Evolutionary conservation across 2,329 filamentous ascomycete genomes (phyloP).

Genomic region (Decorospora gaudefroyi): DNA sequence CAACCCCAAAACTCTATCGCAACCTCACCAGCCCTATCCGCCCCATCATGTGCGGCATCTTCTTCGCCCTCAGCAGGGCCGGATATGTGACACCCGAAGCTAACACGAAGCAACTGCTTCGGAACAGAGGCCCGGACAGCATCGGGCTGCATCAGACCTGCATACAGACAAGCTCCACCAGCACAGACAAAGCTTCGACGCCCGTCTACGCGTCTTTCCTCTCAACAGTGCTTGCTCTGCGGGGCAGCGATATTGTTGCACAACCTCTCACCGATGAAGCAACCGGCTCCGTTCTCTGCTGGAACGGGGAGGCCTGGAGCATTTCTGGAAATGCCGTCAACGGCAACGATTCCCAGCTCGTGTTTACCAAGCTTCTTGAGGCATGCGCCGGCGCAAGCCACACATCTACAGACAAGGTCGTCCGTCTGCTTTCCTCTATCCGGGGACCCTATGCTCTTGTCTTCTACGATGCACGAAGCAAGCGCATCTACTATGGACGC

Average conservation of each 20-base stretch:
- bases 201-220: slow-evolving; percentile 63
- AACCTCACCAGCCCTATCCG: slow-evolving; percentile 1
- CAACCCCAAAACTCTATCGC: slow-evolving; percentile 19
- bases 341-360: slow-evolving; percentile 76
- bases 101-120: slow-evolving; percentile 33
- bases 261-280: slow-evolving; percentile 71
- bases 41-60: slow-evolving; percentile 54
- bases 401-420: slow-evolving; percentile 17
- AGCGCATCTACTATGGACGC: slow-evolving; percentile 76
- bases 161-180: slow-evolving; percentile 8
- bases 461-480: slow-evolving; percentile 69
- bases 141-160: slow-evolving; percentile 21
- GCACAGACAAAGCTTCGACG: background rate
- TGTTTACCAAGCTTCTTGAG: slow-evolving; percentile 64
- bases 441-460: slow-evolving; percentile 86
- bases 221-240: slow-evolving; percentile 88
- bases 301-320: slow-evolving; percentile 97
- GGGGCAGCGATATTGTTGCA: slow-evolving; percentile 69
- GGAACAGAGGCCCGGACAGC: slow-evolving; percentile 43
- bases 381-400: slow-evolving; percentile 11
- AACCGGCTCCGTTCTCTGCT: slow-evolving; percentile 75
- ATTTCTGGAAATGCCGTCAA: slow-evolving; percentile 62
- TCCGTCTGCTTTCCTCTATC: slow-evolving; percentile 35
- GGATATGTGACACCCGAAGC: slow-evolving; percentile 30
- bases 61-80: slow-evolving; percentile 53